These are phyloP conservation scores for Aspergillus brunneoviolaceus DNA, from an alignment of 2,329 filamentous ascomycete genomes.

Conservation along the genomic window DNA sequence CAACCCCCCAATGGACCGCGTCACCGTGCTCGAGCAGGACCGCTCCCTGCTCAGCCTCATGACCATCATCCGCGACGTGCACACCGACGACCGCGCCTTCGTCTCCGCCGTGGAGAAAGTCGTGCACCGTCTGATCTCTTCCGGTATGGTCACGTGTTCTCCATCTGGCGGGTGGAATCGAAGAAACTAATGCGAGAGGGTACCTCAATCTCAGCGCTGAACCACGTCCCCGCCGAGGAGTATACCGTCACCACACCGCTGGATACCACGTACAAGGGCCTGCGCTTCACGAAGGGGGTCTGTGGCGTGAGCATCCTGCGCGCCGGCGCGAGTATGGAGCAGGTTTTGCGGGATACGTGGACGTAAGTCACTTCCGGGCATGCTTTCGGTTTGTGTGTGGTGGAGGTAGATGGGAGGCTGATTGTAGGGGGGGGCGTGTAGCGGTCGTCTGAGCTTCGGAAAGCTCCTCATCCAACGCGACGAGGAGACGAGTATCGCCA, in stretches of 20 bases:
- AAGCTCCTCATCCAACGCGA: slow-evolving; percentile 37
- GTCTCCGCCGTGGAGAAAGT: slow-evolving; percentile 15
- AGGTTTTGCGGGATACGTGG: slow-evolving; percentile 28
- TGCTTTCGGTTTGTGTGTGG: neutral
- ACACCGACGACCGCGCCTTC: slow-evolving; percentile 12
- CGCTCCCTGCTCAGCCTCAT: slow-evolving; percentile 14
- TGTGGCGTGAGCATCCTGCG: slow-evolving; percentile 37
- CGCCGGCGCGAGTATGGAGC: slow-evolving; percentile 35
- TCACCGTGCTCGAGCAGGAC: slow-evolving; percentile 15
- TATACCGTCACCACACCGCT: slow-evolving; percentile 16
- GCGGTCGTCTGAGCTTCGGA: slow-evolving; percentile 32
- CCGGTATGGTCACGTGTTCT: slow-evolving; percentile 5
- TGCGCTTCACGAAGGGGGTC: slow-evolving; percentile 18
- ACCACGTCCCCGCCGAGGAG: slow-evolving; percentile 16
- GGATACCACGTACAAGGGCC: slow-evolving; percentile 14
- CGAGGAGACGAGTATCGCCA: slow-evolving; percentile 30
- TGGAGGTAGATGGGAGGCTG: neutral
- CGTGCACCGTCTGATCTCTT: slow-evolving; percentile 10
- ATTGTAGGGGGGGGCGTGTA: neutral
- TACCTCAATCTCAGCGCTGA: slow-evolving; percentile 13
- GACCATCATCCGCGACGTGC: slow-evolving; percentile 19
- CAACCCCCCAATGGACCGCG: neutral
- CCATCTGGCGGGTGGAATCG: no score
- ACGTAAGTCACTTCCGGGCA: slow-evolving; percentile 17
- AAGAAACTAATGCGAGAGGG: neutral